phyloP scores from a whole-genome alignment of 2,329 filamentous ascomycete genomes.

The Gaeumannomyces tritici region DNA sequence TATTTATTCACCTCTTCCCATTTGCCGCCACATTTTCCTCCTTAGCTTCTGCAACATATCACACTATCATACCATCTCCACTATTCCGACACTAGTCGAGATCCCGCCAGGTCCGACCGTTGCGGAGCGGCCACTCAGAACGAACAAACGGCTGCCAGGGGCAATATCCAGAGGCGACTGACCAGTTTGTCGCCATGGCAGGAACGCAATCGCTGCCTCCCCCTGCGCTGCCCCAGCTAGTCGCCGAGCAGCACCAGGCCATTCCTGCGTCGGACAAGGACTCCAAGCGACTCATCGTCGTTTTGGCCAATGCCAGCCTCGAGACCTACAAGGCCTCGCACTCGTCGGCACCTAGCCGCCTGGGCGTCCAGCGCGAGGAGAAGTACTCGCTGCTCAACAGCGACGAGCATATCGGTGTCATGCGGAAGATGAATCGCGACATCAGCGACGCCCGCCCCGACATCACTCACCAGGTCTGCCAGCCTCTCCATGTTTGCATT shows the following conservation, averaged over 20 bases:
- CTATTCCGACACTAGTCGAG: background rate
- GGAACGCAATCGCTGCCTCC: constrained; percentile 93
- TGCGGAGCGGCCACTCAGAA: background rate
- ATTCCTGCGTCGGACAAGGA: constrained; percentile 84
- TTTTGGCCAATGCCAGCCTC: constrained; percentile 91
- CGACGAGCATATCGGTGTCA: constrained; percentile 97
- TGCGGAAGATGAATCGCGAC: constrained; percentile 99
- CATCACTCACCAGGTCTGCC: constrained; percentile 86
- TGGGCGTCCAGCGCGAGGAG: constrained; percentile 65
- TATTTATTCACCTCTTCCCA: background rate
- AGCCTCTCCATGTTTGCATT: constrained; percentile 23
- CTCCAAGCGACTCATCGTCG: constrained; percentile 83
- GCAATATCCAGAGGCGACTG: background rate
- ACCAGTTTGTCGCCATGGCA: constrained; percentile 26
- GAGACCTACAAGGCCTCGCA: constrained; percentile 94
- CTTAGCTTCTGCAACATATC: background rate
- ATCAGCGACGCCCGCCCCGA: constrained; percentile 96
- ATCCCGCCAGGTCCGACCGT: background rate
- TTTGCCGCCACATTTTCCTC: background rate
- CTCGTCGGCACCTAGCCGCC: constrained; percentile 50
- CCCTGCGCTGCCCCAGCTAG: constrained; percentile 79
- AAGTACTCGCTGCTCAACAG: constrained; percentile 98
- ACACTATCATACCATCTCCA: background rate
- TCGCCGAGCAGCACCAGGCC: constrained; percentile 83
- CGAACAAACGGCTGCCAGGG: background rate